Percentiles rank a stretch among this genome's conserved stretches.
Evolutionary conservation across 2,329 filamentous ascomycete genomes (phyloP).

Genomic region (Aplosporella prunicola): DNA sequence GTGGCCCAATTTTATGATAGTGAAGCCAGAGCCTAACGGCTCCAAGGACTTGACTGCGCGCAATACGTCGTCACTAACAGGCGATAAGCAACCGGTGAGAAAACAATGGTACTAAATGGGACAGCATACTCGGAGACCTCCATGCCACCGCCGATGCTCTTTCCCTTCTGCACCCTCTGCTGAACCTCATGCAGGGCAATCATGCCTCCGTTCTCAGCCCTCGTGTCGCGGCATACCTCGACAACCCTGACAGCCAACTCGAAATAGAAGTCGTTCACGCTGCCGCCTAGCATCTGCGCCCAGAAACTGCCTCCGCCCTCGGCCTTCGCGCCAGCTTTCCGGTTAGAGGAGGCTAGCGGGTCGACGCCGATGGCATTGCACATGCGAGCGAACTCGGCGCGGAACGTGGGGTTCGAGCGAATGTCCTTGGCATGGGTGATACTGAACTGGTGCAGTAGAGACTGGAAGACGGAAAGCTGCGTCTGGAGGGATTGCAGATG

Average conservation of each 20-base stretch:
- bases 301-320: slow-evolving; percentile 62
- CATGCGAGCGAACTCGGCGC: slow-evolving; percentile 97
- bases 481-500: slow-evolving; percentile 82
- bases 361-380: slow-evolving; percentile 95
- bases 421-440: slow-evolving; percentile 93
- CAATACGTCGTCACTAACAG: slow-evolving; percentile 68
- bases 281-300: slow-evolving; percentile 83
- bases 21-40: slow-evolving; percentile 81
- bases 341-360: slow-evolving; percentile 55
- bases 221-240: slow-evolving; percentile 78
- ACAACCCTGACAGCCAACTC: slow-evolving; percentile 93
- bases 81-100: not conserved
- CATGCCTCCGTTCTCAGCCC: slow-evolving; percentile 84
- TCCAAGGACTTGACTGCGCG: slow-evolving; percentile 79
- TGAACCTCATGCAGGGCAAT: slow-evolving; percentile 75
- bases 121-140: slow-evolving; percentile 63
- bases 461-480: slow-evolving; percentile 92
- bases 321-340: slow-evolving; percentile 37
- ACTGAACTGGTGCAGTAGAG: slow-evolving; percentile 87
- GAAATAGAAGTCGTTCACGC: slow-evolving; percentile 97
- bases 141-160: slow-evolving; percentile 64
- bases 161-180: slow-evolving; percentile 61
- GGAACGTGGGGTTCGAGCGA: slow-evolving; percentile 86
- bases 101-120: slow-evolving; percentile 4
- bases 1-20: slow-evolving; percentile 71